Evolutionary conservation across 1,284 basidiomycete species (phyloP).

Genomic region (Pyrrhoderma lamaoense): DNA sequence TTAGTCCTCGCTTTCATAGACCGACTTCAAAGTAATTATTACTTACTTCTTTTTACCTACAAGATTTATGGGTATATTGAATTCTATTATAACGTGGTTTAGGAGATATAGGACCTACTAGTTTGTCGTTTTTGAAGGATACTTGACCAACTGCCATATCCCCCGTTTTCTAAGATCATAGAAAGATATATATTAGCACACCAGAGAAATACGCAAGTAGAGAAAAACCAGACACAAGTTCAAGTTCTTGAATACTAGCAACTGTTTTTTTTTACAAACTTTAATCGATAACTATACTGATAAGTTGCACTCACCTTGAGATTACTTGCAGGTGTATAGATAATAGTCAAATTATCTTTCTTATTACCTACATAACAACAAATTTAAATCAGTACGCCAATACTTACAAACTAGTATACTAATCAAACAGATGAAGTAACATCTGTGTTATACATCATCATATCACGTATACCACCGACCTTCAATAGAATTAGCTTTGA

Average conservation of each 20-base stretch:
- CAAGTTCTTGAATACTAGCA: no score
- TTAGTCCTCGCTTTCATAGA: background rate
- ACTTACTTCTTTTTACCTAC: conserved; percentile 72
- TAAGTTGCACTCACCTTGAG: conserved; percentile 56
- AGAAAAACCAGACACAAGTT: background rate
- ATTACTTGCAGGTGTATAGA: conserved; percentile 89
- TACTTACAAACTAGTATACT: background rate
- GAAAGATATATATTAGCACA: background rate
- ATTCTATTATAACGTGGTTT: background rate
- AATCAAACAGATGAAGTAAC: conserved; percentile 3
- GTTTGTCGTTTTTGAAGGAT: conserved; percentile 86
- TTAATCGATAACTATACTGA: background rate
- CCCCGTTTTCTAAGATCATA: conserved; percentile 71
- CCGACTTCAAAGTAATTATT: background rate
- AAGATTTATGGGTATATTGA: conserved; percentile 4
- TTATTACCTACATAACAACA: conserved; percentile 86
- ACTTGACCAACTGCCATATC: conserved; percentile 97
- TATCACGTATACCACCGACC: conserved; percentile 40
- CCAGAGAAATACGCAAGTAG: no score
- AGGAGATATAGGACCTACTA: conserved; percentile 37
- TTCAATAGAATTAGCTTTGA: conserved; percentile 97
- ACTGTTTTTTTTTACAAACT: no score
- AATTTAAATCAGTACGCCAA: background rate
- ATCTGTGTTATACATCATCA: background rate
- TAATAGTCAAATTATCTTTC: conserved; percentile 89